phyloP scores from a whole-genome alignment of 768 basidiomycete genomes.

The Lactarius trivialis region DNA sequence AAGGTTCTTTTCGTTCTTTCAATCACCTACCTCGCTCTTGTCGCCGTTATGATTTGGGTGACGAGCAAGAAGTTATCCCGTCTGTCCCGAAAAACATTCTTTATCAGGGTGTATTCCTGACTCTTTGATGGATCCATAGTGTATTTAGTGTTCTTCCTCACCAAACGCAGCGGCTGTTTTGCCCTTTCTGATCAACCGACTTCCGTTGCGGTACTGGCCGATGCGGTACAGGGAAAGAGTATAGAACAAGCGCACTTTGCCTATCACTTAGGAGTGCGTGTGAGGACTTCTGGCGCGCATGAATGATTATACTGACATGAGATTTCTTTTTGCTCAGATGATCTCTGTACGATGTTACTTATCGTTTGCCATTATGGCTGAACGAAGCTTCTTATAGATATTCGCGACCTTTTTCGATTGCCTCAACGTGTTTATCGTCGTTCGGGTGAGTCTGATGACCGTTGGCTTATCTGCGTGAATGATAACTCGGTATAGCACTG shows the following conservation, averaged over 20 bases:
- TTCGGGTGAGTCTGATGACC: not conserved
- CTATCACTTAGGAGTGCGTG: slow-evolving; percentile 16
- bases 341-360: slow-evolving; percentile 7
- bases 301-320: not conserved
- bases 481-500: slow-evolving; percentile 6
- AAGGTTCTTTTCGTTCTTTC: slow-evolving; percentile 3
- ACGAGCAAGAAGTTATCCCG: not conserved
- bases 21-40: not conserved
- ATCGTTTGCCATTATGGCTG: not conserved
- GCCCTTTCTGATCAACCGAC: slow-evolving; percentile 4
- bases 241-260: not conserved
- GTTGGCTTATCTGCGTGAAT: not conserved
- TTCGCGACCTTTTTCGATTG: slow-evolving; percentile 7
- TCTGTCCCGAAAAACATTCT: not conserved
- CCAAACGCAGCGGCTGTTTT: slow-evolving; percentile 11
- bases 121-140: slow-evolving; percentile 1
- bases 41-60: slow-evolving; percentile 10
- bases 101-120: not conserved
- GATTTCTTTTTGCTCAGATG: not conserved
- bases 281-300: not conserved
- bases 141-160: not conserved
- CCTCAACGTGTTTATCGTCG: slow-evolving; percentile 11
- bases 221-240: too few species aligned
- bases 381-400: not conserved
- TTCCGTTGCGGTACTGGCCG: too few species aligned